A percentile compares a stretch with the other conserved stretches of the same genome.
Conservation (phyloP, 768 basidiomycete species). For the Lyophyllum decastes region DNA sequence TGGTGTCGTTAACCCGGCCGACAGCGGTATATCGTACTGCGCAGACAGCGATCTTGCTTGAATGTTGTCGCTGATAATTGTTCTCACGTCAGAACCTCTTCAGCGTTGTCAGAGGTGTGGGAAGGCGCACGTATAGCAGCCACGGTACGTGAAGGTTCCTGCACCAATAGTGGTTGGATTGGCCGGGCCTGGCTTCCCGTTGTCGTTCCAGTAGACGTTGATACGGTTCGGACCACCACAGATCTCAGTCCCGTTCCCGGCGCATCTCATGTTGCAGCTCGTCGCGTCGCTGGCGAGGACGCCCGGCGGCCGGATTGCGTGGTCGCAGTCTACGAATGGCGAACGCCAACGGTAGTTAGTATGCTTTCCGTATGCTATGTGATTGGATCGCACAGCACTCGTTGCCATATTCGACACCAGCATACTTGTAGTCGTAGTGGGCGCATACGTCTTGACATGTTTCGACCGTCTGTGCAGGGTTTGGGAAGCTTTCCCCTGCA, state of each 20-base stretch:
- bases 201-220: conserved; percentile 9
- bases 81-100: neutral
- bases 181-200: neutral
- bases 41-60: conserved; percentile 1
- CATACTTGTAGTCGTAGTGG: neutral
- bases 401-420: conserved; percentile 1
- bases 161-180: neutral
- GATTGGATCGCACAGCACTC: neutral
- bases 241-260: conserved; percentile 2
- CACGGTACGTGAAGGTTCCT: conserved; percentile 9
- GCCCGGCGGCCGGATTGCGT: conserved; percentile 2
- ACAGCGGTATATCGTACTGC: neutral
- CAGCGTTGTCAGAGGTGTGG: neutral
- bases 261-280: conserved; percentile 1
- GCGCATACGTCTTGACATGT: neutral
- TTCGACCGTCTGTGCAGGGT: neutral
- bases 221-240: conserved; percentile 5
- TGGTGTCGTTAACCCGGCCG: conserved; percentile 2
- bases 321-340: conserved; percentile 6
- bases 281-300: neutral
- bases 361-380: neutral
- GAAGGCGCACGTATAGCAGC: conserved; percentile 11
- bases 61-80: conserved; percentile 6
- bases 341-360: neutral
- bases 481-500: neutral